phyloP scores from a whole-genome alignment of 345 rosid species.

The Eucalyptus sp. region DNA sequence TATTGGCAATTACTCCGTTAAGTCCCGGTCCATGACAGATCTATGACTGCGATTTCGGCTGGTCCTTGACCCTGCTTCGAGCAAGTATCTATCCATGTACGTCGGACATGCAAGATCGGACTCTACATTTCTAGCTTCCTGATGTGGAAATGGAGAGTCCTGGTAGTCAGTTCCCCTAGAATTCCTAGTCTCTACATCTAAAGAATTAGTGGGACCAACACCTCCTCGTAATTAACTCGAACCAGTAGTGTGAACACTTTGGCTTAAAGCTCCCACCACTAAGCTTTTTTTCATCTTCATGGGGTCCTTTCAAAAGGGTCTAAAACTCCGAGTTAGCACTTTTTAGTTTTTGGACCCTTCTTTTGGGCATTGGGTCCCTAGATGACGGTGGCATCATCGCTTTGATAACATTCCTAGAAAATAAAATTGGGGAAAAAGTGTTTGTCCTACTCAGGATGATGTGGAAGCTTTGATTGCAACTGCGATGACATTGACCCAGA shows the following conservation, averaged over 20 bases:
- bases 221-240: neutral
- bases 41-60: neutral
- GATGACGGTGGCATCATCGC: neutral
- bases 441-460: slow-evolving; percentile 45
- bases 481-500: slow-evolving; percentile 2
- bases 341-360: neutral
- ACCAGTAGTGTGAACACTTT: slow-evolving; percentile 7
- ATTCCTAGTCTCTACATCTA: neutral
- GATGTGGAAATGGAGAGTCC: neutral
- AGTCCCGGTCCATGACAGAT: neutral
- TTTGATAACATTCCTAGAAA: neutral
- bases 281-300: neutral
- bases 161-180: neutral
- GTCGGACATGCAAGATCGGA: neutral
- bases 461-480: slow-evolving; percentile 4
- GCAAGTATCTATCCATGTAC: neutral
- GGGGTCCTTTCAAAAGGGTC: slow-evolving; percentile 1
- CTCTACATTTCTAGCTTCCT: neutral
- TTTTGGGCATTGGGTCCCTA: slow-evolving; percentile 1
- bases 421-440: slow-evolving; percentile 6
- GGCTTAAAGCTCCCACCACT: slow-evolving; percentile 1
- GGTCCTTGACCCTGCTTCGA: neutral
- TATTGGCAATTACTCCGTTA: neutral
- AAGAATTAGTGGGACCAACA: neutral
- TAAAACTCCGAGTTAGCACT: slow-evolving; percentile 1